Evolutionary conservation across 495 filamentous ascomycete genomes (phyloP).

Genomic region (Aspergillus hancockii): DNA sequence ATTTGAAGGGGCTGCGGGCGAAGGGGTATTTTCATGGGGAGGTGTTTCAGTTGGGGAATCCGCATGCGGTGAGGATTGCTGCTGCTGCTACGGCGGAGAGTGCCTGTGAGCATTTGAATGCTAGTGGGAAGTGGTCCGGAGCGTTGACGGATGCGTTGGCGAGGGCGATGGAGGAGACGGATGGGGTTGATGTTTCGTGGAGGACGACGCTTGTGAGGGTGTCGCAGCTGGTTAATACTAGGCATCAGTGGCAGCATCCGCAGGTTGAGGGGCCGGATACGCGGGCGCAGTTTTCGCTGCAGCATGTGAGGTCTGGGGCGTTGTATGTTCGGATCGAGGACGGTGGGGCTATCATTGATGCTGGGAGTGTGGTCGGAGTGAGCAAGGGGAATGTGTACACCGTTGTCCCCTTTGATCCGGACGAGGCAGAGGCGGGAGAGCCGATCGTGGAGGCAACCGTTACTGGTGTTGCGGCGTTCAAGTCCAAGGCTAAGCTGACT

Average conservation of each 20-base stretch:
- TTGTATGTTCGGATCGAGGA: background rate
- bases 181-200: slow-evolving; percentile 2
- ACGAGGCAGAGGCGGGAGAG: background rate
- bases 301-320: slow-evolving; percentile 1
- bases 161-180: background rate
- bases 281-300: slow-evolving; percentile 4
- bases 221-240: background rate
- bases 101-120: slow-evolving; percentile 3
- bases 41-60: slow-evolving; percentile 1
- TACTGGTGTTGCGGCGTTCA: background rate
- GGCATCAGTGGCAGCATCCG: background rate
- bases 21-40: slow-evolving; percentile 1
- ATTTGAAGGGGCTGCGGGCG: background rate
- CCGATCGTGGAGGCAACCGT: background rate
- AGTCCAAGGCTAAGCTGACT: background rate
- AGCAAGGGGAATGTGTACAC: slow-evolving; percentile 3
- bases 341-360: background rate
- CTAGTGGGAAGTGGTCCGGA: slow-evolving; percentile 2
- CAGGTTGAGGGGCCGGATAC: slow-evolving; percentile 5
- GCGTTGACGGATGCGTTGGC: slow-evolving; percentile 7
- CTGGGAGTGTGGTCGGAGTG: background rate
- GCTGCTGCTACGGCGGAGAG: slow-evolving; percentile 1
- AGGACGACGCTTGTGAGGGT: background rate
- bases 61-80: slow-evolving; percentile 4
- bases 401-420: background rate